phyloP scores from a whole-genome alignment of 805 yeast species.

The Cyberlindnera bimundalis region DNA sequence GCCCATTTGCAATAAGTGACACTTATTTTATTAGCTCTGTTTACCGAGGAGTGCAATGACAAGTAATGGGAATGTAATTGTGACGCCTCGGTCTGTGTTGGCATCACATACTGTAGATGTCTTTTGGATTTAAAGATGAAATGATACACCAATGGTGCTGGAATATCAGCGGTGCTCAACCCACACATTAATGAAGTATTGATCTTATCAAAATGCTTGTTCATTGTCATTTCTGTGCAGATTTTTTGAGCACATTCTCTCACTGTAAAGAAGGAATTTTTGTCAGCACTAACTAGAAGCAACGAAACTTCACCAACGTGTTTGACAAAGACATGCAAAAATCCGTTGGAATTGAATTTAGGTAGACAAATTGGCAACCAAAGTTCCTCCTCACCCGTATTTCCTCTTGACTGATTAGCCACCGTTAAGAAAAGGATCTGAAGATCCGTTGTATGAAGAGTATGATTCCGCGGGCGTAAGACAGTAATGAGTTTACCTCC shows the following conservation, averaged over 20 bases:
- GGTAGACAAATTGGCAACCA: constrained; percentile 96
- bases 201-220: constrained; percentile 37
- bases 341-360: constrained; percentile 84
- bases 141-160: constrained; percentile 63
- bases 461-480: constrained; percentile 73
- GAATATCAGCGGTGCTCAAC: constrained; percentile 47
- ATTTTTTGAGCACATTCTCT: constrained; percentile 56
- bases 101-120: constrained; percentile 60
- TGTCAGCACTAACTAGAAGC: constrained; percentile 52
- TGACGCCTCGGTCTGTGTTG: constrained; percentile 18
- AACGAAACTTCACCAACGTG: constrained; percentile 46
- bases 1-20: constrained; percentile 45
- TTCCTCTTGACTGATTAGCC: constrained; percentile 38
- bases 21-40: constrained; percentile 36
- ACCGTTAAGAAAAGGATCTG: constrained; percentile 71
- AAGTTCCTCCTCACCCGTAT: constrained; percentile 56
- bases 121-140: constrained; percentile 74
- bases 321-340: constrained; percentile 75
- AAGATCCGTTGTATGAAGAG: constrained; percentile 77
- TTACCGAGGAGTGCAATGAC: constrained; percentile 25
- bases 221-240: constrained; percentile 36
- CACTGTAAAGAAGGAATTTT: constrained; percentile 75
- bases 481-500: constrained; percentile 64
- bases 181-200: constrained; percentile 35
- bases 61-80: constrained; percentile 24